Conservation (phyloP, 371 early-diverging fungal genomes). For the Mucor mucedo region DNA sequence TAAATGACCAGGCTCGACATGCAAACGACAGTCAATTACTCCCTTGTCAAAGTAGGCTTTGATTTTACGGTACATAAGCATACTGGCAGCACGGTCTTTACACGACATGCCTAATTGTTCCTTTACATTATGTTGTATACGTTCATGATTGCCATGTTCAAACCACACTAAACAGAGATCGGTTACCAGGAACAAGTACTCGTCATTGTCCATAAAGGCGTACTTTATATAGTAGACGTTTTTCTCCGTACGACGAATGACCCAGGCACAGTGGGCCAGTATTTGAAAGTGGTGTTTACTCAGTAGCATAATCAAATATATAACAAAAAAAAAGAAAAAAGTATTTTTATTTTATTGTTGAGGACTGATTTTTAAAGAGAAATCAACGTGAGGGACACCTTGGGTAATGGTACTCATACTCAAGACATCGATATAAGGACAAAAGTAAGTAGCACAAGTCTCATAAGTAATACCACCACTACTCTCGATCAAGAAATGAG, state of each 20-base stretch:
- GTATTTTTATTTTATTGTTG: conserved; percentile 24
- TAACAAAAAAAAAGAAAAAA: background rate
- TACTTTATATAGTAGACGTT: conserved; percentile 22
- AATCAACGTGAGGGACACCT: conserved; percentile 95
- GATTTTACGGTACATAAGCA: background rate
- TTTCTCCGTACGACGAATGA: background rate
- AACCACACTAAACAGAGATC: conserved; percentile 27
- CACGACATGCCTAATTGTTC: background rate
- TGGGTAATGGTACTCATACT: conserved; percentile 94
- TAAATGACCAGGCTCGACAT: background rate
- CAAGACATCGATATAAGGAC: conserved; percentile 88
- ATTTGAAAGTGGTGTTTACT: conserved; percentile 3
- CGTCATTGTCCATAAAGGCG: conserved; percentile 9
- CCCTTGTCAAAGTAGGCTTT: background rate
- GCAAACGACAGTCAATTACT: background rate
- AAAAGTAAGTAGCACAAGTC: conserved; percentile 82
- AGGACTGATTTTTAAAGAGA: conserved; percentile 84
- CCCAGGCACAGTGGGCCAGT: conserved; percentile 12
- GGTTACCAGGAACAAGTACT: conserved; percentile 18
- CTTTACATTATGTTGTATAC: conserved; percentile 8
- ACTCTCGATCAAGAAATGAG: conserved; percentile 86
- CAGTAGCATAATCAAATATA: conserved; percentile 20
- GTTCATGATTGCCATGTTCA: conserved; percentile 19
- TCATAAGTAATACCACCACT: conserved; percentile 95
- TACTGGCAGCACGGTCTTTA: background rate